phyloP scores from a whole-genome alignment of 352 stramenopile species.

The Pythium chondricola region DNA sequence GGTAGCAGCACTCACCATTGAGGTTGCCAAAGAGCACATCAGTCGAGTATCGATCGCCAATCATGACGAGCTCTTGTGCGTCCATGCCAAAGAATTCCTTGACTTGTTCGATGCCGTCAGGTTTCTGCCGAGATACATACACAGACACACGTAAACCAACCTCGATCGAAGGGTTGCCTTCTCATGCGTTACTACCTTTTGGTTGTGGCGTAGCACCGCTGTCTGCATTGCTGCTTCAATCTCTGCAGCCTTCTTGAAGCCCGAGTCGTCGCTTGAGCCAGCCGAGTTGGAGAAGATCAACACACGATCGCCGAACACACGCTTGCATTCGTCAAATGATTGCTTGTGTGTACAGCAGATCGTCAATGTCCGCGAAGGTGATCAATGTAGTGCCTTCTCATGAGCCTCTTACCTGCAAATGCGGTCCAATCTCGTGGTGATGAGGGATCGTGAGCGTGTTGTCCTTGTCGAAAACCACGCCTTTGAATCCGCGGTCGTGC shows the following conservation, averaged over 20 bases:
- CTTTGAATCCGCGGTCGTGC: slow-evolving; percentile 82
- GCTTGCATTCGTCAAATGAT: slow-evolving; percentile 66
- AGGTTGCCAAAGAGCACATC: slow-evolving; percentile 98
- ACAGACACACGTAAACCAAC: no score
- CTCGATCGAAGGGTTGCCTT: no score
- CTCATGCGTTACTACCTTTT: no score
- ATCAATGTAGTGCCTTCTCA: no score
- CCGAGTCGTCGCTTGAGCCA: slow-evolving; percentile 88
- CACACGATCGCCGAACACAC: slow-evolving; percentile 88
- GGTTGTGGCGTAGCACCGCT: slow-evolving; percentile 84
- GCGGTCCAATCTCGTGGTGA: slow-evolving; percentile 66
- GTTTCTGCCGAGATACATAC: slow-evolving; percentile 70
- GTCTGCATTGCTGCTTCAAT: slow-evolving; percentile 84
- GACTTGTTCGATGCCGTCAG: slow-evolving; percentile 84
- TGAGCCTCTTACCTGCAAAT: slow-evolving; percentile 55
- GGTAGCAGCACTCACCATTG: slow-evolving; percentile 55
- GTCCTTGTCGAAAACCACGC: slow-evolving; percentile 97
- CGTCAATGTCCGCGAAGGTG: no score
- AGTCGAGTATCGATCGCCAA: slow-evolving; percentile 95
- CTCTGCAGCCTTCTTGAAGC: slow-evolving; percentile 66
- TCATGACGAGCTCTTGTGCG: slow-evolving; percentile 88
- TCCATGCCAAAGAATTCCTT: slow-evolving; percentile 78
- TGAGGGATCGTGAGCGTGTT: slow-evolving; percentile 95
- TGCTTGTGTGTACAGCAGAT: slow-evolving; percentile 17
- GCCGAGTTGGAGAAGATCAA: slow-evolving; percentile 96